These are phyloP conservation scores for Coleophoma cylindrospora DNA, from an alignment of 2,329 filamentous ascomycete species.

Conservation along the genomic window DNA sequence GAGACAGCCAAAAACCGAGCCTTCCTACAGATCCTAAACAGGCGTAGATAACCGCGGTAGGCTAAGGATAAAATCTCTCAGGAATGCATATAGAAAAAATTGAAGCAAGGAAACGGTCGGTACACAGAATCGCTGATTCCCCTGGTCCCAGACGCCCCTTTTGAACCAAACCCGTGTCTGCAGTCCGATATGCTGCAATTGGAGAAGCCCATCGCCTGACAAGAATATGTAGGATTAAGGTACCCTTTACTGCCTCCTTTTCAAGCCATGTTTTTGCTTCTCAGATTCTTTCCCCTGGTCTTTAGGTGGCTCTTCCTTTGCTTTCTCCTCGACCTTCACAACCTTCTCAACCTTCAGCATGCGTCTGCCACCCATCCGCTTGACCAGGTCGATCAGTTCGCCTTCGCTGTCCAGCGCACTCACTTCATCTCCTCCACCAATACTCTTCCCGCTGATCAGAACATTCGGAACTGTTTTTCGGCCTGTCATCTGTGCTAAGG, in stretches of 20 bases:
- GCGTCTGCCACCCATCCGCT: neutral
- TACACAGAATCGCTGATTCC: too few species aligned
- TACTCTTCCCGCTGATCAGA: slow-evolving; percentile 79
- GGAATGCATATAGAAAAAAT: too few species aligned
- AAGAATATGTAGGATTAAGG: too few species aligned
- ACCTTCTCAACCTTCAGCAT: neutral
- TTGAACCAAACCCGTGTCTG: too few species aligned
- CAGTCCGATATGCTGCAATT: too few species aligned
- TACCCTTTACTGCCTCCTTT: neutral
- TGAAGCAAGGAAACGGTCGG: too few species aligned
- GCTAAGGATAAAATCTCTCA: too few species aligned
- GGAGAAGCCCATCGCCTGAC: too few species aligned
- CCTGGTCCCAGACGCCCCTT: too few species aligned
- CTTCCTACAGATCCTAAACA: too few species aligned
- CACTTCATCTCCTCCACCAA: slow-evolving; percentile 88
- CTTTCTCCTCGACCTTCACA: neutral
- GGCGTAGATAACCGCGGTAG: too few species aligned
- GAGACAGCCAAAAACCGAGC: too few species aligned
- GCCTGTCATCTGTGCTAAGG: slow-evolving; percentile 68
- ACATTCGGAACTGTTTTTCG: slow-evolving; percentile 88
- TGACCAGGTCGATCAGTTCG: slow-evolving; percentile 54
- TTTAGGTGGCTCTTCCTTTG: neutral
- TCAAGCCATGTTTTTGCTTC: neutral
- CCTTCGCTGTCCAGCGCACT: slow-evolving; percentile 60
- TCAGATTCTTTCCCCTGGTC: neutral